Evolutionary conservation across 208 protist genomes (phyloP).

Genomic region (Leishmania braziliensis): DNA sequence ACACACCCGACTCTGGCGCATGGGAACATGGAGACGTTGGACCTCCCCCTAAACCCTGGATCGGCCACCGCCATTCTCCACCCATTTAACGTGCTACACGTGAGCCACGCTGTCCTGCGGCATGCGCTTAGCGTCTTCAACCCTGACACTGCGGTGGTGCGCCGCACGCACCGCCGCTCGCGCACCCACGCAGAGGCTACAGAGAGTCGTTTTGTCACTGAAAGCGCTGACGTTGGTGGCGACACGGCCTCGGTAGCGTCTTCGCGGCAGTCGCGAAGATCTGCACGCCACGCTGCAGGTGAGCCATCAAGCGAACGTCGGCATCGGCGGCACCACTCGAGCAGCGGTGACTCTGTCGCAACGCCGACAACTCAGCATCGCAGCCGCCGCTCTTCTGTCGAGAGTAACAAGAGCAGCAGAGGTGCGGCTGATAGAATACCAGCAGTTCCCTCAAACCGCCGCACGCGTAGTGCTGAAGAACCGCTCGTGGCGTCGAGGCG

Average conservation of each 20-base stretch:
- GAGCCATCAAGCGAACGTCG: neutral
- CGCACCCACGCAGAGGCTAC: constrained; percentile 7
- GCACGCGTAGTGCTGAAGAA: constrained; percentile 35
- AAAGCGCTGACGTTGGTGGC: neutral
- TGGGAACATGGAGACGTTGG: constrained; percentile 10
- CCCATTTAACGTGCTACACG: constrained; percentile 51
- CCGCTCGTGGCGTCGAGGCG: constrained; percentile 17
- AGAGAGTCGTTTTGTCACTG: neutral
- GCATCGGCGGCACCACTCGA: constrained; percentile 19
- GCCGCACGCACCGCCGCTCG: constrained; percentile 32
- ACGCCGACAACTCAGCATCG: constrained; percentile 6
- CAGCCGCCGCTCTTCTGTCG: constrained; percentile 12
- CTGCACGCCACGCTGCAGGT: constrained; percentile 1
- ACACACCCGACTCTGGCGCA: neutral
- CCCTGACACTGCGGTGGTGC: constrained; percentile 62
- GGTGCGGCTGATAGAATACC: neutral
- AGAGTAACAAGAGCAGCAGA: constrained; percentile 14
- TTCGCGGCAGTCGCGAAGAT: constrained; percentile 23
- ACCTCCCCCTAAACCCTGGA: constrained; percentile 28
- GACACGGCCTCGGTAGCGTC: constrained; percentile 30
- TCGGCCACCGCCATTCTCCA: constrained; percentile 49
- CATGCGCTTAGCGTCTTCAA: constrained; percentile 58
- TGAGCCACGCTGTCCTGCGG: constrained; percentile 36
- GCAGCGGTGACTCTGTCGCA: constrained; percentile 5
- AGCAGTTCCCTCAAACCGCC: constrained; percentile 1